Evolutionary conservation across 192 early-diverging fungal species (phyloP).

Genomic region (Coemansia sp.): DNA sequence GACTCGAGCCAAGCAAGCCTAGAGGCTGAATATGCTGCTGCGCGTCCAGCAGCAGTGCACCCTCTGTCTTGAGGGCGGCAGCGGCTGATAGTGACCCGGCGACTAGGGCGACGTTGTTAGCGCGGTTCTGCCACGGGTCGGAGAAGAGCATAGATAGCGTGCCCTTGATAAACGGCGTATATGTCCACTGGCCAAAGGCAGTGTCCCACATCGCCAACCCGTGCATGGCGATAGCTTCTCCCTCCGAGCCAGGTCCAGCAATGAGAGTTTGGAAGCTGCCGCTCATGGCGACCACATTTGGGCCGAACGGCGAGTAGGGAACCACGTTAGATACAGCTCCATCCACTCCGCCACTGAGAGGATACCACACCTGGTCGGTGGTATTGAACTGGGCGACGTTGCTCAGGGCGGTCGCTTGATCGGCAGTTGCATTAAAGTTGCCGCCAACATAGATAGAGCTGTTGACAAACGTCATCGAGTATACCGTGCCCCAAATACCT

Average conservation of each 20-base stretch:
- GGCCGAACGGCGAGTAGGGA: constrained; percentile 45
- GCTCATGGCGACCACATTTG: constrained; percentile 22
- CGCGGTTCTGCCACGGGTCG: constrained; percentile 9
- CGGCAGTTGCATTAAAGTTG: constrained; percentile 41
- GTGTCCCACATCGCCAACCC: constrained; percentile 46
- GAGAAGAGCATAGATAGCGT: constrained; percentile 32
- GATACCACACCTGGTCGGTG: constrained; percentile 36
- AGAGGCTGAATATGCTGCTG: constrained; percentile 30
- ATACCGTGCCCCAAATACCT: constrained; percentile 33
- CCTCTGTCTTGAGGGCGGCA: constrained; percentile 42
- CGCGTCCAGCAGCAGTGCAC: constrained; percentile 29
- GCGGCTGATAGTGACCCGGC: constrained; percentile 37
- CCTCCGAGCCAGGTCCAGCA: constrained; percentile 1
- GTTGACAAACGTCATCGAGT: constrained; percentile 31
- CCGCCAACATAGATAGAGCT: constrained; percentile 44
- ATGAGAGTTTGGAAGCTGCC: constrained; percentile 30
- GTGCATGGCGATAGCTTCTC: constrained; percentile 5
- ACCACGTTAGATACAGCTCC: constrained; percentile 51
- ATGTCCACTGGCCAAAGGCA: constrained; percentile 27
- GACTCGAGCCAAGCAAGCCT: constrained; percentile 24
- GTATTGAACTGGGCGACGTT: constrained; percentile 49
- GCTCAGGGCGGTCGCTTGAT: constrained; percentile 14
- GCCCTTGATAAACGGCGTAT: constrained; percentile 35
- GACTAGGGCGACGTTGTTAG: constrained; percentile 32
- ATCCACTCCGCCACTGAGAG: constrained; percentile 49